Evolutionary conservation across 495 filamentous ascomycete genomes (phyloP), one percentile per base, ranked within the genome.

Genomic region (Sabuloglossum arenarium): DNA sequence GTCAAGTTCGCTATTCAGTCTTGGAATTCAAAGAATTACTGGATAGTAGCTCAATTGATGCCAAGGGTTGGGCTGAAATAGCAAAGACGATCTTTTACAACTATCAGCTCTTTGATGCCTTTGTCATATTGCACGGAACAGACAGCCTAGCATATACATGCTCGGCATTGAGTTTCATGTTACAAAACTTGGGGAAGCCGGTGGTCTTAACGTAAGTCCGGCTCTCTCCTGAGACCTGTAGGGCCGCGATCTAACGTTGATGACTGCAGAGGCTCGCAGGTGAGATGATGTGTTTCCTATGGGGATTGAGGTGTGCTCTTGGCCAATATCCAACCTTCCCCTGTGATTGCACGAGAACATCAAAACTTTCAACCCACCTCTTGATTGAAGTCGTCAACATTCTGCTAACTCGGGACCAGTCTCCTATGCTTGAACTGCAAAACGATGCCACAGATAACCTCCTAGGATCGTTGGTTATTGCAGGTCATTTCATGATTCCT

Each of bases 361-460:
- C 34, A 37, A 14, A 37, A 14, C 34, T 14, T 37, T 14, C 34
- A 14, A 14, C 34, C 34, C 34, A 37, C 12, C 39, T 10, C 39
- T 9, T 28, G 9, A 25, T 25, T 8, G 6, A 51, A 5, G 28
- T 27, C 3, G 45, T 23, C 8, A n/a, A 24, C 8, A 23, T 19
- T 39, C 3, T 23, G 28, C 47, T 51, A 19, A 60, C 46, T 0
- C 90, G 88, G 0, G 88, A 86, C 0, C 91, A 98, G 69, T 84
- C 88, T 0, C 85, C 88, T 24, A 98, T 98, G 75, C 79, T 90
- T 28, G 82, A 89, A 54, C 76, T 96, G 21, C 88, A 96, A 64
- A 94, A 82, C 37, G 91, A 98, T 68, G 91, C 91, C 6, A 86
- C 87, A n/a, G 89, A 95, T 68, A 98, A 98, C 62, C 73, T 98